Conservation (phyloP, 2,329 filamentous ascomycete genomes). For the Hyphodiscus sp. region DNA sequence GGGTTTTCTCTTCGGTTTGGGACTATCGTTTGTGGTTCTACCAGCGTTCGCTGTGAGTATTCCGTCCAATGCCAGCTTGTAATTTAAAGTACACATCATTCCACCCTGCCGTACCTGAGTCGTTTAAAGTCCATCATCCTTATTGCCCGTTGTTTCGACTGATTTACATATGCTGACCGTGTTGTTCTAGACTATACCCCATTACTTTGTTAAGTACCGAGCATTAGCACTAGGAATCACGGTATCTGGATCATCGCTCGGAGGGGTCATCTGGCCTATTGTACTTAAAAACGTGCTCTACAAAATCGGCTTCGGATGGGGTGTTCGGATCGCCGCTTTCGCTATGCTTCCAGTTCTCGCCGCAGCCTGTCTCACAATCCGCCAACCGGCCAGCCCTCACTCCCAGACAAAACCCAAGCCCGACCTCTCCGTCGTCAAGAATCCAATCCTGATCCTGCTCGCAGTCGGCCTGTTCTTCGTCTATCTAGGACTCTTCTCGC, state of each 20-base stretch:
- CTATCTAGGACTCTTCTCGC: background rate
- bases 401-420: background rate
- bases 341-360: constrained; percentile 37
- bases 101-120: too few species aligned
- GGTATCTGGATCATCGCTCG: constrained; percentile 35
- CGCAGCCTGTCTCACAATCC: constrained; percentile 36
- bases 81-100: too few species aligned
- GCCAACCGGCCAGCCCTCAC: background rate
- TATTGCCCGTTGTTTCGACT: too few species aligned
- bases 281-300: constrained; percentile 48
- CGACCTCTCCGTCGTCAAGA: background rate
- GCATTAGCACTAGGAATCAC: constrained; percentile 40
- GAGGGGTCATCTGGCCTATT: constrained; percentile 52
- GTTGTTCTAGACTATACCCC: background rate
- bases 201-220: constrained; percentile 37
- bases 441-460: background rate
- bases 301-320: constrained; percentile 45
- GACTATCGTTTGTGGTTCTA: constrained; percentile 21
- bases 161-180: too few species aligned
- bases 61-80: background rate
- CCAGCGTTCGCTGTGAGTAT: constrained; percentile 16
- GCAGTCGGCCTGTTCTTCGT: background rate
- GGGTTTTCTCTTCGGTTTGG: constrained; percentile 15
- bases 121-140: too few species aligned
- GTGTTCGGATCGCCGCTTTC: constrained; percentile 47